phyloP scores from a whole-genome alignment of 371 early-diverging fungal species.

The Lichtheimia ramosa region DNA sequence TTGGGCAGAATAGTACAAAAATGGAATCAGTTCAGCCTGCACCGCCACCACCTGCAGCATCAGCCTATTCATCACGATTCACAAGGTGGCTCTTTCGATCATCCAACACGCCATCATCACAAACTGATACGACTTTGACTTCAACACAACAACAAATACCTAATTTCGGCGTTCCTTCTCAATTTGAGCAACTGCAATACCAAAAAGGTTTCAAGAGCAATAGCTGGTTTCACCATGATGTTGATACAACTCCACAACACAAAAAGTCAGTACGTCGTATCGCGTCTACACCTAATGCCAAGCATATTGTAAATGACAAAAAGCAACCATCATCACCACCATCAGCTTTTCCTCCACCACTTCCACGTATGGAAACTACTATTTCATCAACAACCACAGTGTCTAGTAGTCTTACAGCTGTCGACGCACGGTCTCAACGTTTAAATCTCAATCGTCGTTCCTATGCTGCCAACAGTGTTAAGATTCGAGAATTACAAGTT shows the following conservation, averaged over 20 bases:
- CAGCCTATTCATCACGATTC: conserved; percentile 6
- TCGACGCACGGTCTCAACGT: conserved; percentile 4
- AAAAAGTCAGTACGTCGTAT: conserved; percentile 33
- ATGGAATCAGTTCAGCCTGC: conserved; percentile 7
- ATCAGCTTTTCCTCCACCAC: conserved; percentile 4
- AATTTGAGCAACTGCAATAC: conserved; percentile 13
- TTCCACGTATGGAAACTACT: not conserved
- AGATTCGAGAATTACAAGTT: conserved; percentile 75
- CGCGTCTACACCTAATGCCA: conserved; percentile 41
- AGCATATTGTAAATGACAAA: conserved; percentile 6
- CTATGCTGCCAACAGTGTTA: conserved; percentile 82
- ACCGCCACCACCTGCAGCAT: conserved; percentile 11
- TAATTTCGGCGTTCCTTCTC: conserved; percentile 12
- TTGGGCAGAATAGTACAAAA: not conserved
- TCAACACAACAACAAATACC: not conserved
- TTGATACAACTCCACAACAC: not conserved
- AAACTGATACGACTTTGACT: not conserved
- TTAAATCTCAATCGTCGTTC: conserved; percentile 44
- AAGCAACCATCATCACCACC: conserved; percentile 12
- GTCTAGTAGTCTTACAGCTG: conserved; percentile 7
- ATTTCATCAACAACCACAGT: conserved; percentile 12
- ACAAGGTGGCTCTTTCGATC: conserved; percentile 7
- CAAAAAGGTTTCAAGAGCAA: conserved; percentile 22
- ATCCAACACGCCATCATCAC: not conserved
- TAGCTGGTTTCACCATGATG: conserved; percentile 15